Evolutionary conservation across 441 rosid species (phyloP).

Genomic region (Gossypium gossypioides): DNA sequence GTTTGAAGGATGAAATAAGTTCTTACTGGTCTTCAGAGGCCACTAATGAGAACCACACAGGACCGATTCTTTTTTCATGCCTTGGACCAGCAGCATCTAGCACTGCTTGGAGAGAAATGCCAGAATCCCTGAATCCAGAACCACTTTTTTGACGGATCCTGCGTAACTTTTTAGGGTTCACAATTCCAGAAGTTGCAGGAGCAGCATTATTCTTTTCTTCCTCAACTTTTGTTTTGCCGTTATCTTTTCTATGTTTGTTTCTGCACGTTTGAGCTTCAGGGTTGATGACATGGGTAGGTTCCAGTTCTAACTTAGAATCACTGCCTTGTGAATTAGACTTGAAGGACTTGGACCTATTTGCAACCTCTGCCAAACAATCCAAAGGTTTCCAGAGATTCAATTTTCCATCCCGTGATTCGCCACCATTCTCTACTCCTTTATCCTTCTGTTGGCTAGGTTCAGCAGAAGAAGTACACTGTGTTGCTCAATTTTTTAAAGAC

Average conservation of each 20-base stretch:
- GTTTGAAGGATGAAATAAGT: slow-evolving; percentile 17
- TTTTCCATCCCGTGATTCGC: slow-evolving; percentile 43
- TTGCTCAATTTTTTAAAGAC: slow-evolving; percentile 7
- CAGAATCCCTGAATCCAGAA: slow-evolving; percentile 30
- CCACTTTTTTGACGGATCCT: slow-evolving; percentile 39
- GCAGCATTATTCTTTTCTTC: slow-evolving; percentile 29
- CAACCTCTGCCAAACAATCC: slow-evolving; percentile 57
- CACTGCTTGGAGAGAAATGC: slow-evolving; percentile 35
- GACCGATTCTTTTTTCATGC: slow-evolving; percentile 37
- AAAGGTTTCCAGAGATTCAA: slow-evolving; percentile 57
- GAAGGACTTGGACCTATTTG: slow-evolving; percentile 45
- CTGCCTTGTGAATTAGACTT: slow-evolving; percentile 37
- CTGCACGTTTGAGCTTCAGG: slow-evolving; percentile 26
- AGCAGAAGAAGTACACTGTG: slow-evolving; percentile 49
- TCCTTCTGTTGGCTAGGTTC: slow-evolving; percentile 39
- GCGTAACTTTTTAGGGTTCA: slow-evolving; percentile 37
- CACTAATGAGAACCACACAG: slow-evolving; percentile 63
- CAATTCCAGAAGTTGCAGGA: slow-evolving; percentile 37
- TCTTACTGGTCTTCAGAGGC: slow-evolving; percentile 63
- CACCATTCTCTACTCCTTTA: slow-evolving; percentile 27
- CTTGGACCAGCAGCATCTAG: slow-evolving; percentile 30
- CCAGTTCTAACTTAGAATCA: slow-evolving; percentile 41
- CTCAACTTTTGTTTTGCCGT: slow-evolving; percentile 31
- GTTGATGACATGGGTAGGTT: slow-evolving; percentile 24
- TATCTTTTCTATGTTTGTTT: slow-evolving; percentile 33